phyloP scores from a whole-genome alignment of 2,329 filamentous ascomycete species.

The Sporothrix schenckii region DNA sequence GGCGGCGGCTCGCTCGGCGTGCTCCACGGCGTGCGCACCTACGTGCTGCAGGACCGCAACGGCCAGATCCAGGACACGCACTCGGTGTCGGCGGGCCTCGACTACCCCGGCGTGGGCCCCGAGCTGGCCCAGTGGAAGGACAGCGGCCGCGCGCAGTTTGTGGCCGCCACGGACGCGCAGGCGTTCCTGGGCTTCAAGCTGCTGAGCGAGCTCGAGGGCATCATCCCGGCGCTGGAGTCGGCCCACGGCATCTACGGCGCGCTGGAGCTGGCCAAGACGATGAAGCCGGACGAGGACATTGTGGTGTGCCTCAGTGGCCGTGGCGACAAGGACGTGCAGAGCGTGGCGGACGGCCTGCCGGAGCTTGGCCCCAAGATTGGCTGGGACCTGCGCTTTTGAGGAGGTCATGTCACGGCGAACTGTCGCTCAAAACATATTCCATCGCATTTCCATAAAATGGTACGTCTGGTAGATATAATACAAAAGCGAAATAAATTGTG shows the following conservation, averaged over 20 bases:
- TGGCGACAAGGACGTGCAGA: constrained; percentile 98
- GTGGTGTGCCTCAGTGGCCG: constrained; percentile 92
- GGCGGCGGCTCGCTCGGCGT: constrained; percentile 87
- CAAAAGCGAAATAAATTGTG: no score
- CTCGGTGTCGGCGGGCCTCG: constrained; percentile 92
- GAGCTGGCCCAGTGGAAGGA: constrained; percentile 95
- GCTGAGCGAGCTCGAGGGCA: constrained; percentile 86
- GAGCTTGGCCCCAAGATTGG: constrained; percentile 85
- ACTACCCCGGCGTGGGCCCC: constrained; percentile 95
- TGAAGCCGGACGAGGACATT: constrained; percentile 84
- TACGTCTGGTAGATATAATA: no score
- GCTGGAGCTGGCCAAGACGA: constrained; percentile 86
- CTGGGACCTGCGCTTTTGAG: constrained; percentile 65
- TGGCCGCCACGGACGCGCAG: constrained; percentile 88
- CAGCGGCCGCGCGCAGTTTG: constrained; percentile 78
- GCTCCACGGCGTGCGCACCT: constrained; percentile 92
- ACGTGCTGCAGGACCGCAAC: constrained; percentile 88
- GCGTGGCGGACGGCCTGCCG: constrained; percentile 91
- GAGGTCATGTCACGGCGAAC: no score
- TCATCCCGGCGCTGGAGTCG: constrained; percentile 93
- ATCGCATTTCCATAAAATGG: not conserved
- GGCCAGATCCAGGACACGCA: constrained; percentile 95
- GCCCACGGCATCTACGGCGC: constrained; percentile 91
- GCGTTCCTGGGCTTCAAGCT: constrained; percentile 86
- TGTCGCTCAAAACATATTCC: not conserved